Evolutionary conservation across 306 rosid species (phyloP).

Genomic region (Cyclanthera cordifolia): DNA sequence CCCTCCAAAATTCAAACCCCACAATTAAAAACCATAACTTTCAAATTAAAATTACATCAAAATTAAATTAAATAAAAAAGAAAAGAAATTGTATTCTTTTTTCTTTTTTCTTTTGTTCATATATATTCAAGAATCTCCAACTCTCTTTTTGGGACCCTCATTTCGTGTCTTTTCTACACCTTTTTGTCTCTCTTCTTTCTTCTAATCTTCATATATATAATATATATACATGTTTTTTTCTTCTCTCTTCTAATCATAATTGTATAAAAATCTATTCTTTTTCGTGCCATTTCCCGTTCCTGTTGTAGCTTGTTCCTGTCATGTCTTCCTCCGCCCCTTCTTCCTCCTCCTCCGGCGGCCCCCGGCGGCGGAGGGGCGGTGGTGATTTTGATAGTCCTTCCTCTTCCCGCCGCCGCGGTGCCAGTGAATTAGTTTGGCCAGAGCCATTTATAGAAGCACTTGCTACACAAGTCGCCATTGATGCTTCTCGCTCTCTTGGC

Average conservation of each 20-base stretch:
- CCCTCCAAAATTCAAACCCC: background rate
- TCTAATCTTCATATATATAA: background rate
- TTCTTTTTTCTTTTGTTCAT: constrained; percentile 8
- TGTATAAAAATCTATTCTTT: background rate
- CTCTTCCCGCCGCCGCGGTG: constrained; percentile 55
- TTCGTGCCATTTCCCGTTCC: background rate
- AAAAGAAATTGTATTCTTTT: no score
- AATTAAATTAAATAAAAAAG: no score
- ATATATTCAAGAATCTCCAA: constrained; percentile 31
- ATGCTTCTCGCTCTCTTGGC: constrained; percentile 41
- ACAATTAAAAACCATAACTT: background rate
- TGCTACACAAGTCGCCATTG: constrained; percentile 59
- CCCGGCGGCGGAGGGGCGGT: constrained; percentile 16
- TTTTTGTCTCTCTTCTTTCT: constrained; percentile 37
- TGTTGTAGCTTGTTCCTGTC: background rate
- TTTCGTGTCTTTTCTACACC: constrained; percentile 71
- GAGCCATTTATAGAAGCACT: constrained; percentile 53
- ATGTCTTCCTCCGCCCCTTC: constrained; percentile 44
- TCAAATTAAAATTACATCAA: no score
- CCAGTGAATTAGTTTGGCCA: constrained; percentile 54
- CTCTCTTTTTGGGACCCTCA: constrained; percentile 68
- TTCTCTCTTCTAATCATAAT: constrained; percentile 8
- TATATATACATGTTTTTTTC: background rate
- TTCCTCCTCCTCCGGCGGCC: constrained; percentile 23
- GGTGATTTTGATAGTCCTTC: constrained; percentile 44